These are phyloP conservation scores for Psilocybe azurescens DNA, from an alignment of 768 basidiomycete genomes.

Conservation along the genomic window DNA sequence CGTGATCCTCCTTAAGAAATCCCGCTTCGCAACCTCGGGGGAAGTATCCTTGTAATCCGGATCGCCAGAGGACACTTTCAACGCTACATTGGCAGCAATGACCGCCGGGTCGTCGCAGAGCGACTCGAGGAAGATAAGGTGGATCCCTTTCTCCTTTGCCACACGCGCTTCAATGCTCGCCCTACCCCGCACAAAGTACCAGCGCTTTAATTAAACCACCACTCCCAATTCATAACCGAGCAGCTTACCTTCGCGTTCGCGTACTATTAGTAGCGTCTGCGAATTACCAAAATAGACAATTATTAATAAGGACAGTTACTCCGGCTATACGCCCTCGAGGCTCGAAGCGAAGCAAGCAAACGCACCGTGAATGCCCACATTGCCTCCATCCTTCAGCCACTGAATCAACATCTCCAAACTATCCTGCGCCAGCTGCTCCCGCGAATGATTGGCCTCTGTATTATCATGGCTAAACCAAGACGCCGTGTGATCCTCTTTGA, in stretches of 20 bases:
- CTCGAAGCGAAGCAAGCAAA: conserved; percentile 1
- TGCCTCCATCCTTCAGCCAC: conserved; percentile 95
- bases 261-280: conserved; percentile 98
- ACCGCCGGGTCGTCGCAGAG: conserved; percentile 92
- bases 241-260: conserved; percentile 63
- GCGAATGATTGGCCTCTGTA: conserved; percentile 69
- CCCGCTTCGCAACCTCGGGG: conserved; percentile 81
- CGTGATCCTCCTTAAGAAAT: conserved; percentile 90
- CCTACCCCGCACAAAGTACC: conserved; percentile 41
- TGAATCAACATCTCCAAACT: conserved; percentile 93
- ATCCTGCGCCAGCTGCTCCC: conserved; percentile 88
- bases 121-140: conserved; percentile 93
- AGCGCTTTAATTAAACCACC: background rate
- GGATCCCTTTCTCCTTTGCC: conserved; percentile 83
- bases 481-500: conserved; percentile 90
- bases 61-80: conserved; percentile 96
- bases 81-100: conserved; percentile 94
- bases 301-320: background rate
- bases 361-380: conserved; percentile 96
- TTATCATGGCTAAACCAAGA: conserved; percentile 91
- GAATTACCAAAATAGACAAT: background rate
- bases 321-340: too few species aligned
- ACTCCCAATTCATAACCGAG: background rate
- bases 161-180: conserved; percentile 86
- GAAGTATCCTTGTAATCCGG: conserved; percentile 95